These are phyloP conservation scores for Talaromyces adpressus DNA, from an alignment of 495 filamentous ascomycete genomes.

Conservation along the genomic window DNA sequence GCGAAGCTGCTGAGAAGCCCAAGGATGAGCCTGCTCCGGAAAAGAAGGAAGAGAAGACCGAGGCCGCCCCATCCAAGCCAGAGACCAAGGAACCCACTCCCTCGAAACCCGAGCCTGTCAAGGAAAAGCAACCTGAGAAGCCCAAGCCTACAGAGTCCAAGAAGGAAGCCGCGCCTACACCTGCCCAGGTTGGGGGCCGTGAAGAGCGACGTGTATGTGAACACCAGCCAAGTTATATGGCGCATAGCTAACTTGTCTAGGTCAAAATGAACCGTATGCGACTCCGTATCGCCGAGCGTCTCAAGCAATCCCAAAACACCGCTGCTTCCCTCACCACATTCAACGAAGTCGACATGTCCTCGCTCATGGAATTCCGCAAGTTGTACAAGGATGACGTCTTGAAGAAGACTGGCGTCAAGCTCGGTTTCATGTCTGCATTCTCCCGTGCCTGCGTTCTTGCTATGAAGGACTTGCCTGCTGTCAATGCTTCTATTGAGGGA, in stretches of 20 bases:
- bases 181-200: constrained; percentile 52
- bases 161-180: constrained; percentile 21
- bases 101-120: constrained; percentile 26
- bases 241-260: constrained; percentile 30
- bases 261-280: constrained; percentile 99
- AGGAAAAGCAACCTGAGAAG: constrained; percentile 13
- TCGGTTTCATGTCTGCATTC: constrained; percentile 98
- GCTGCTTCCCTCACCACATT: constrained; percentile 96
- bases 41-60: constrained; percentile 34
- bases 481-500: constrained; percentile 96
- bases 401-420: constrained; percentile 94
- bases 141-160: constrained; percentile 19
- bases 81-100: constrained; percentile 33
- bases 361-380: constrained; percentile 93
- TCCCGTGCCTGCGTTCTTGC: constrained; percentile 85
- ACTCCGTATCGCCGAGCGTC: constrained; percentile 88
- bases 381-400: constrained; percentile 92
- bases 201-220: constrained; percentile 79
- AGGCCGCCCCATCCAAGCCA: constrained; percentile 24
- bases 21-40: constrained; percentile 38
- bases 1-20: constrained; percentile 39
- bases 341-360: constrained; percentile 99
- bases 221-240: not conserved
- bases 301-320: constrained; percentile 99
- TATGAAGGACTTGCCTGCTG: constrained; percentile 90